These are phyloP conservation scores for Cyclostephanos tholiformis DNA, from an alignment of 108 stramenopile genomes.

Conservation along the genomic window DNA sequence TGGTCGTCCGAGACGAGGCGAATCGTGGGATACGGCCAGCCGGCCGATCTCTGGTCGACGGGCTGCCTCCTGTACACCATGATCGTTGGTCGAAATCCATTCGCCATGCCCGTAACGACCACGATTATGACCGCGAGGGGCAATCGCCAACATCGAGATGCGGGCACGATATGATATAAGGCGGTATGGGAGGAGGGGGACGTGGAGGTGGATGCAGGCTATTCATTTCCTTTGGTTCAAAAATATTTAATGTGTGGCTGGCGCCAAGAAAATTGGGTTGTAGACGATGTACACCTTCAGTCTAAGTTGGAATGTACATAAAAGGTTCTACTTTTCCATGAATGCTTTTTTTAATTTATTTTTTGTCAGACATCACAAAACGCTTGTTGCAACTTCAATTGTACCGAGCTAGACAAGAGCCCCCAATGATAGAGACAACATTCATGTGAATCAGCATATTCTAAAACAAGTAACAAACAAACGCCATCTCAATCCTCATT, in stretches of 20 bases:
- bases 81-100: constrained; percentile 33
- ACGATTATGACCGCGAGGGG: not conserved
- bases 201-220: not conserved
- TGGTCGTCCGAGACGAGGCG: not conserved
- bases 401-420: too few relatives aligned
- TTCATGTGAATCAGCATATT: too few relatives aligned
- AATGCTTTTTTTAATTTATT: too few relatives aligned
- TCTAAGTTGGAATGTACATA: too few relatives aligned
- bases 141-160: not conserved
- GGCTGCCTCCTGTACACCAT: constrained; percentile 35
- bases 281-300: not conserved
- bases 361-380: too few relatives aligned
- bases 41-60: constrained; percentile 27
- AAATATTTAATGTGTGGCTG: constrained; percentile 1
- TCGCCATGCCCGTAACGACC: constrained; percentile 7
- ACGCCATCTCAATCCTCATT: too few relatives aligned
- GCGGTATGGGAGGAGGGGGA: not conserved
- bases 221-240: constrained; percentile 4
- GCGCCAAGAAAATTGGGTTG: constrained; percentile 8
- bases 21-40: constrained; percentile 11
- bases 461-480: too few relatives aligned
- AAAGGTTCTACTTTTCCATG: too few relatives aligned
- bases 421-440: too few relatives aligned
- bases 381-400: too few relatives aligned
- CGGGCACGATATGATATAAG: not conserved